Evolutionary conservation across 2,329 filamentous ascomycete genomes (phyloP), one percentile per base, ranked within the genome.

Genomic region (Helotiales sp.): DNA sequence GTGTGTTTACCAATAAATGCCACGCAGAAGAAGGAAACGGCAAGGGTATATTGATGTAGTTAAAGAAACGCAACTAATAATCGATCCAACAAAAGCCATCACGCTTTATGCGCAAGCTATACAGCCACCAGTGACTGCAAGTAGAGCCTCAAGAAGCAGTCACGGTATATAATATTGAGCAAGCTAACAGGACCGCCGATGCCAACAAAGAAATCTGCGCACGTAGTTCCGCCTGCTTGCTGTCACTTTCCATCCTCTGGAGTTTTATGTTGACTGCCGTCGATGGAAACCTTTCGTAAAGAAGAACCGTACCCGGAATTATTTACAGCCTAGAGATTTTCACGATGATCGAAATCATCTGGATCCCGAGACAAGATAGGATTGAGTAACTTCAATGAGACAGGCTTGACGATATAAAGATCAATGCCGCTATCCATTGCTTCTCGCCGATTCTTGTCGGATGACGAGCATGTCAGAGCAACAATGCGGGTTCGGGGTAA

Each of bases 331-430:
- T 11, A 3, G 4, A 45, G 40, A 20, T 10, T n/a, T 2, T 45
- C 40, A 20, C 17, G 17, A 6, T 30, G 13, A 30, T 17, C 24
- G 5, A 52, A 52, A 30, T 47, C 40, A 1, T 61, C 32, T 1
- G 69, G 66, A 61, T 72, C 55, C 65, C 72, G 47, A 22, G 63
- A 63, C 22, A 74, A 40, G 7, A 74, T 49, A 15, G 67, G 66
- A n/a, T 64, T 71, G 37, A 73, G 58, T 17, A 28, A 32, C 40
- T 69, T 71, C 70, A 73, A 71, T 11, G 67, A 43, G 32, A 85
- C 80, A 0, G 83, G 84, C 73, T 85, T 85, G 4, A 84, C 83
- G 8, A 87, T 69, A 57, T 86, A 86, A 5, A 85, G 64, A 59
- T 87, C 84, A 2, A 86, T 77, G 0, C 85, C 85, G 50, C 82